Percentiles rank a stretch among this genome's conserved stretches.
These are phyloP conservation scores for Lipomyces starkeyi DNA, from an alignment of 805 yeast genomes.

Conservation along the genomic window DNA sequence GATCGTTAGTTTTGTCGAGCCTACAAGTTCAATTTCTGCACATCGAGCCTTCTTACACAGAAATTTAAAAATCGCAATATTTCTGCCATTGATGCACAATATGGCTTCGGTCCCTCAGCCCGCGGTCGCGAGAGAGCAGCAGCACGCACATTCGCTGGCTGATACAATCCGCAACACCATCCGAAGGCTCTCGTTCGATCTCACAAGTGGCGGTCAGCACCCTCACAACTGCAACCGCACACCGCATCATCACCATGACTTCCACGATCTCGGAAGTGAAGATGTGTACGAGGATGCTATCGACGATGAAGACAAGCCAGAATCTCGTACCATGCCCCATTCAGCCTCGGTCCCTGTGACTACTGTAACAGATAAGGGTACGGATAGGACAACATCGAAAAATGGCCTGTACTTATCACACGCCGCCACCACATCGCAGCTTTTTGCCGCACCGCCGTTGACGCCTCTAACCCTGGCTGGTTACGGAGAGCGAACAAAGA, in stretches of 20 bases:
- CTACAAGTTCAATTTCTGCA: neutral
- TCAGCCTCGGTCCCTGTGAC: constrained; percentile 15
- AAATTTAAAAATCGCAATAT: neutral
- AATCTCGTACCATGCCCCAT: constrained; percentile 3
- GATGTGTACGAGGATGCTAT: constrained; percentile 20
- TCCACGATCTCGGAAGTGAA: constrained; percentile 33
- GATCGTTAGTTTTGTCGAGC: no score
- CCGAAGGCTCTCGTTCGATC: constrained; percentile 34
- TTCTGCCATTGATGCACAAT: neutral
- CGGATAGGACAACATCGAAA: neutral
- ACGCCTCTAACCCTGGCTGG: constrained; percentile 66
- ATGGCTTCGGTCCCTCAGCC: constrained; percentile 4
- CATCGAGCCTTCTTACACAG: neutral
- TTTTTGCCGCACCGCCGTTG: constrained; percentile 50
- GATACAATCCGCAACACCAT: constrained; percentile 38
- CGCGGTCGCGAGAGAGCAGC: constrained; percentile 5
- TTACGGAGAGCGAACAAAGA: constrained; percentile 62
- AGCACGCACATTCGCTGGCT: constrained; percentile 22
- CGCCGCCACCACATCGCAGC: constrained; percentile 11
- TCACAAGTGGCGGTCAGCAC: constrained; percentile 12
- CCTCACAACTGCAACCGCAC: constrained; percentile 4
- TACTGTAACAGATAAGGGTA: neutral
- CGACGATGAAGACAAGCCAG: constrained; percentile 13
- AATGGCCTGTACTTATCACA: neutral
- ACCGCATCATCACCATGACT: constrained; percentile 37